Conservation (phyloP, 2,329 filamentous ascomycete genomes). For the Calonectria pauciramosa region DNA sequence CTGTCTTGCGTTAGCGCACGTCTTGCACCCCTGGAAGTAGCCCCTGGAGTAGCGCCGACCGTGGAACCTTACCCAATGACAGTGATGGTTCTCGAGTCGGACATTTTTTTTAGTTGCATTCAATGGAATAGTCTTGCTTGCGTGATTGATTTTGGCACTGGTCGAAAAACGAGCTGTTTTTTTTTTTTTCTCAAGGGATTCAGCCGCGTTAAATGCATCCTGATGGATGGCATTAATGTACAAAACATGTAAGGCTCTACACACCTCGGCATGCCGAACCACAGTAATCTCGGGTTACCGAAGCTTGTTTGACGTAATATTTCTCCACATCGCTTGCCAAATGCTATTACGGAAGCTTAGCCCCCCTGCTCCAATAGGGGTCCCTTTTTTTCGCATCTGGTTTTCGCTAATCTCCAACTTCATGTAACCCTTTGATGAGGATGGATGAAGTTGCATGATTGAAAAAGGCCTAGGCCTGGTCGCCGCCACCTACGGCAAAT, state of each 20-base stretch:
- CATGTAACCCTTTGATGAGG: background rate
- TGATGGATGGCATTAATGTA: background rate
- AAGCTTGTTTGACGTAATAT: conserved; percentile 2
- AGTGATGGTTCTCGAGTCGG: background rate
- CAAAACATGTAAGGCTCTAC: background rate
- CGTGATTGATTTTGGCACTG: background rate
- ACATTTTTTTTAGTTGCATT: background rate
- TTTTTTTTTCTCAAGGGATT: background rate
- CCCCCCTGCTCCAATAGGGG: background rate
- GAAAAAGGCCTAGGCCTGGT: background rate
- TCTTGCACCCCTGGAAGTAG: background rate
- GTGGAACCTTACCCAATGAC: conserved; percentile 13
- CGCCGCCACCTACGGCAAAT: background rate
- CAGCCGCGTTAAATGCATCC: background rate
- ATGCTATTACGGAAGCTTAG: background rate
- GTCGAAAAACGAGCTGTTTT: background rate
- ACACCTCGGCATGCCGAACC: background rate
- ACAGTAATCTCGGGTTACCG: background rate
- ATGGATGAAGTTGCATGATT: background rate
- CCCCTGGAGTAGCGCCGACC: background rate
- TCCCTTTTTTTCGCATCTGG: conserved; percentile 1
- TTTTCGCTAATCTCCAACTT: background rate
- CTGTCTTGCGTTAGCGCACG: conserved; percentile 10
- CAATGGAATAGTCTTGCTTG: background rate
- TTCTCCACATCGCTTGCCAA: background rate